phyloP scores from a whole-genome alignment of 495 filamentous ascomycete species.

The Aspergillus cavernicola region DNA sequence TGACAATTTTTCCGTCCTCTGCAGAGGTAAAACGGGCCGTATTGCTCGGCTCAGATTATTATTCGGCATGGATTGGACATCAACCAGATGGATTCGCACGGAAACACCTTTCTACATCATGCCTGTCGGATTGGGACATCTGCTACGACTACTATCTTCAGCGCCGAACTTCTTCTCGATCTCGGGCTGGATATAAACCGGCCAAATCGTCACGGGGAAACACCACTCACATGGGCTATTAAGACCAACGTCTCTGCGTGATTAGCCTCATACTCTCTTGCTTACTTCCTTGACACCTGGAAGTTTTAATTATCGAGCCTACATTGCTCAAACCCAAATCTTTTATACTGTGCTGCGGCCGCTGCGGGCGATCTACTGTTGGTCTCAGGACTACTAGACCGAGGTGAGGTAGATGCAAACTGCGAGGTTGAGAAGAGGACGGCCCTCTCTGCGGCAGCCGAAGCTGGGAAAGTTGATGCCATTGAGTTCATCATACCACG shows the following conservation, averaged over 20 bases:
- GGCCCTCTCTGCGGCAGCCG: neutral
- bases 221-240: neutral
- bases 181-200: neutral
- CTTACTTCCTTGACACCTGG: neutral
- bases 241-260: neutral
- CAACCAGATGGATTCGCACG: neutral
- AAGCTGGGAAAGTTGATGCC: neutral
- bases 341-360: neutral
- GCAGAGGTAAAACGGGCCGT: neutral
- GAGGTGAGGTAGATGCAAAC: neutral
- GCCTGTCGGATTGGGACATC: neutral
- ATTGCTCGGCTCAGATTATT: neutral
- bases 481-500: neutral
- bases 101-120: neutral
- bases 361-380: neutral
- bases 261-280: neutral
- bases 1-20: neutral
- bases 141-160: neutral
- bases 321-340: neutral
- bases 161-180: neutral
- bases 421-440: neutral
- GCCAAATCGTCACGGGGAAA: neutral
- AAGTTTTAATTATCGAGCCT: neutral
- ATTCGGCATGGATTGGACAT: neutral
- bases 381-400: neutral